phyloP scores from a whole-genome alignment of 257 asterid genomes.

The Rauvolfia tetraphylla region DNA sequence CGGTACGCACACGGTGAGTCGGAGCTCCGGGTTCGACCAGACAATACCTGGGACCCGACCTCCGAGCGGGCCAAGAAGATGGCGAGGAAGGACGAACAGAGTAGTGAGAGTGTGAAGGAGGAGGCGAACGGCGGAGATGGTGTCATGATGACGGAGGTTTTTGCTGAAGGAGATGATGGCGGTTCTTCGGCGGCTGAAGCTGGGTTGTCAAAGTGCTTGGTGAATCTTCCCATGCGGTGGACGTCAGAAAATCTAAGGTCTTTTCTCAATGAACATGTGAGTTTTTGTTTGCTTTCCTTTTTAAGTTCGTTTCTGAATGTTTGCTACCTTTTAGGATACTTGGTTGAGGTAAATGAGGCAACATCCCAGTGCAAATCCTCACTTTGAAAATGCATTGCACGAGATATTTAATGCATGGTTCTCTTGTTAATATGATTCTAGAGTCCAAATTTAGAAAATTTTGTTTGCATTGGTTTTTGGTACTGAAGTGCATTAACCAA shows the following conservation, averaged over 20 bases:
- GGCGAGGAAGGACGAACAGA: conserved; percentile 34
- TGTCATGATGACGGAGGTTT: conserved; percentile 88
- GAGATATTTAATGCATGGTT: no score
- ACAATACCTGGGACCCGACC: conserved; percentile 91
- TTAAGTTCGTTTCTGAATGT: background rate
- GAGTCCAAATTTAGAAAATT: background rate
- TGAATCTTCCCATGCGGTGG: conserved; percentile 92
- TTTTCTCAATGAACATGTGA: conserved; percentile 61
- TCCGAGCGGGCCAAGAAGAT: conserved; percentile 81
- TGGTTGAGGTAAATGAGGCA: background rate
- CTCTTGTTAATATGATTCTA: no score
- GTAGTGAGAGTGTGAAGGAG: conserved; percentile 15
- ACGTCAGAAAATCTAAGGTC: conserved; percentile 59
- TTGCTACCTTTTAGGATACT: background rate
- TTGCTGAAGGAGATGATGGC: conserved; percentile 41
- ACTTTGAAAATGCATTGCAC: background rate
- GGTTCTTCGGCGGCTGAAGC: conserved; percentile 27
- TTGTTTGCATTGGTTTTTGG: background rate
- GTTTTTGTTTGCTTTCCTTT: conserved; percentile 1
- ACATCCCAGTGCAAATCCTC: background rate
- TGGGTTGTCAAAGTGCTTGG: conserved; percentile 66
- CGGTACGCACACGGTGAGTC: conserved; percentile 81
- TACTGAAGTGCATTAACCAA: background rate
- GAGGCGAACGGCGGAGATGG: conserved; percentile 25
- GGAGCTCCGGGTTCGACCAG: conserved; percentile 82